phyloP scores from a whole-genome alignment of 352 stramenopile species.

The Stephanocyclus meneghinianus region DNA sequence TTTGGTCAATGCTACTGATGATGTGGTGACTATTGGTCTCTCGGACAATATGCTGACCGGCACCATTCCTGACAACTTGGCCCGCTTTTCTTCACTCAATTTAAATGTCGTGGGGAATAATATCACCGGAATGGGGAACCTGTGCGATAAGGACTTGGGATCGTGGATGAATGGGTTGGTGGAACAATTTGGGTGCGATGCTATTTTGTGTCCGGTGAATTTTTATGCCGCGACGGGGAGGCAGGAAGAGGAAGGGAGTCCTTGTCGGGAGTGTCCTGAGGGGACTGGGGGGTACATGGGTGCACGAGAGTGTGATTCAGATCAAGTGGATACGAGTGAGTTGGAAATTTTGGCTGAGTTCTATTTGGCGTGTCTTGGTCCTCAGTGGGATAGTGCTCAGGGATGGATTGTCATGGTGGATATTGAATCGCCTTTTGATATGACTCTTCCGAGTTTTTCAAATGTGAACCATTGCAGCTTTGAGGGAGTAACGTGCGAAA shows the following conservation, averaged over 20 bases:
- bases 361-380: constrained; percentile 56
- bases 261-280: constrained; percentile 58
- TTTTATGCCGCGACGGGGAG: constrained; percentile 59
- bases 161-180: constrained; percentile 77
- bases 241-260: constrained; percentile 48
- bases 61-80: constrained; percentile 52
- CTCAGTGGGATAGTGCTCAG: constrained; percentile 49
- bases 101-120: constrained; percentile 79
- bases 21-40: constrained; percentile 65
- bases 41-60: constrained; percentile 70
- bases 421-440: constrained; percentile 48
- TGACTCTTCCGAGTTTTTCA: constrained; percentile 50
- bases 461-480: constrained; percentile 52
- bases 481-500: constrained; percentile 44
- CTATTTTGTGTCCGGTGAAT: constrained; percentile 73
- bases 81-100: constrained; percentile 61
- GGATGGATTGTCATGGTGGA: constrained; percentile 57
- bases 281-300: constrained; percentile 41
- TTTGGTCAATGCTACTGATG: constrained; percentile 27
- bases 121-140: constrained; percentile 57
- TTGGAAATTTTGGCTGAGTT: constrained; percentile 68
- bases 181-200: constrained; percentile 70
- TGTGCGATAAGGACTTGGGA: constrained; percentile 55
- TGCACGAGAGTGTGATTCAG: constrained; percentile 32
- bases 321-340: constrained; percentile 15